phyloP scores from a whole-genome alignment of 768 basidiomycete genomes.

The Dioszegia aurantiaca region DNA sequence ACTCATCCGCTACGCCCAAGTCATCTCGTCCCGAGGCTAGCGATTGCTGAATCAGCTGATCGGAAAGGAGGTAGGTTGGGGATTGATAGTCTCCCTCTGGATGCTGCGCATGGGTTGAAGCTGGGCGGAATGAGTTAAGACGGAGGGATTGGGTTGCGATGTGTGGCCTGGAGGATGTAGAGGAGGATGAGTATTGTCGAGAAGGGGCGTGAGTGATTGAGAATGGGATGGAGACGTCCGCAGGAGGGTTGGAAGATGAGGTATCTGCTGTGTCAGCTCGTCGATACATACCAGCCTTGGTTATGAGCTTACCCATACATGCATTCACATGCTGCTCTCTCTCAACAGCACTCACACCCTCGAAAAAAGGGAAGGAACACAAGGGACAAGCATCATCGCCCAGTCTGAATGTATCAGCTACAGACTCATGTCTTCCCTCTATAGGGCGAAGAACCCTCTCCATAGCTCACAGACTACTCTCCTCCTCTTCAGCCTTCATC shows the following conservation, averaged over 20 bases:
- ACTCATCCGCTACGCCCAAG: conserved; percentile 14
- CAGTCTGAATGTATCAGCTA: not conserved
- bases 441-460: too few species aligned
- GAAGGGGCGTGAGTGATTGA: not conserved
- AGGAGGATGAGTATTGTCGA: not conserved
- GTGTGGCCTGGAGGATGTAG: not conserved
- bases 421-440: too few species aligned
- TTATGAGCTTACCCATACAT: conserved; percentile 30
- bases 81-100: not conserved
- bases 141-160: not conserved
- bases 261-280: not conserved
- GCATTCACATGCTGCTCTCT: conserved; percentile 33
- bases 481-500: conserved; percentile 11
- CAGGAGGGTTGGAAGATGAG: not conserved
- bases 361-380: conserved; percentile 31
- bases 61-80: not conserved
- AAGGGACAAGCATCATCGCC: conserved; percentile 27
- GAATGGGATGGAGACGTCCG: not conserved
- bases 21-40: not conserved
- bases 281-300: not conserved
- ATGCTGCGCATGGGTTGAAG: too few species aligned
- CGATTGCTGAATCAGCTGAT: conserved; percentile 12
- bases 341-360: conserved; percentile 12
- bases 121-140: not conserved
- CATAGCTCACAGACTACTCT: conserved; percentile 1